A percentile compares a stretch with the other conserved stretches of the same genome.
Evolutionary conservation across 2,329 filamentous ascomycete genomes (phyloP).

Genomic region (Sclerotinia trifoliorum): DNA sequence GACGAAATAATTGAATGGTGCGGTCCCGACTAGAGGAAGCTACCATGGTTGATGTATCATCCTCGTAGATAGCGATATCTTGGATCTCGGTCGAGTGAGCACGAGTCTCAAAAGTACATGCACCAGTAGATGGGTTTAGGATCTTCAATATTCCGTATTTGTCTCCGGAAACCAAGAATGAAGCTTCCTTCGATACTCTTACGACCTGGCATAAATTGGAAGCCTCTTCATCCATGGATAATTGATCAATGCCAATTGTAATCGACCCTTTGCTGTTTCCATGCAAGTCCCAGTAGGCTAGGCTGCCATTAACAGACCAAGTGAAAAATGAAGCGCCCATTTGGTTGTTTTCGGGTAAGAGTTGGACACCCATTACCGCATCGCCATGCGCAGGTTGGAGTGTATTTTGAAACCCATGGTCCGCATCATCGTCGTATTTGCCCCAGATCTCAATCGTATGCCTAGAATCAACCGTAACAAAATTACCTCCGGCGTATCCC

Average conservation of each 20-base stretch:
- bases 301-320: conserved; percentile 77
- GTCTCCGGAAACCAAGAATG: conserved; percentile 78
- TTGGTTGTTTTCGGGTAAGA: conserved; percentile 59
- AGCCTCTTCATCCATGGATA: conserved; percentile 50
- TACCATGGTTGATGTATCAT: conserved; percentile 61
- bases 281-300: conserved; percentile 78
- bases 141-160: conserved; percentile 78
- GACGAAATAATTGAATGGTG: conserved; percentile 84
- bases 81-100: conserved; percentile 86
- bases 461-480: conserved; percentile 73
- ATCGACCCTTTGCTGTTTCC: conserved; percentile 66
- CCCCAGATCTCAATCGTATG: conserved; percentile 67
- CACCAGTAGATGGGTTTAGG: conserved; percentile 59
- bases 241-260: conserved; percentile 67
- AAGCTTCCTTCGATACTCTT: conserved; percentile 58
- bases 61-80: conserved; percentile 71
- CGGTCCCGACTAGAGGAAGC: conserved; percentile 85
- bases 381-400: conserved; percentile 63
- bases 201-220: conserved; percentile 61
- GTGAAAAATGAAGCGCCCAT: conserved; percentile 76
- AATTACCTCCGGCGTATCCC: conserved; percentile 63
- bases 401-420: conserved; percentile 43
- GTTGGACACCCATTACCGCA: conserved; percentile 69
- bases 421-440: conserved; percentile 38
- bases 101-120: conserved; percentile 69